Evolutionary conservation across 1,139 yeast genomes (phyloP).

Genomic region (Spencermartinsiella ligniputridi): DNA sequence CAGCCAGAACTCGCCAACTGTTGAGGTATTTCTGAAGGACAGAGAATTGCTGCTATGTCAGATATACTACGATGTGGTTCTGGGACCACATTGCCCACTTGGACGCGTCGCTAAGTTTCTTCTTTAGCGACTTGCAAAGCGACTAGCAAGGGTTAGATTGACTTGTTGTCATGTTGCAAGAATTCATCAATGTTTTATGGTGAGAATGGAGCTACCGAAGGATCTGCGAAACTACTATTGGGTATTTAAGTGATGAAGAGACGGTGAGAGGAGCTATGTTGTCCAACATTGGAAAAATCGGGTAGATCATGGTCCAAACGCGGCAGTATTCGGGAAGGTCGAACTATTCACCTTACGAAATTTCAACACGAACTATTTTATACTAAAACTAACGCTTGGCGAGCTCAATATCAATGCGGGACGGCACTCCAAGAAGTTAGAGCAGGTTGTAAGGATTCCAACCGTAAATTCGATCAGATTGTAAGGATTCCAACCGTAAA

Average conservation of each 20-base stretch:
- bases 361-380: too few relatives aligned
- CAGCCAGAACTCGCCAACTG: constrained; percentile 33
- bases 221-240: constrained; percentile 26
- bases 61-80: constrained; percentile 32
- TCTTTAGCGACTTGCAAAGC: constrained; percentile 28
- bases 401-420: too few relatives aligned
- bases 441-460: too few relatives aligned
- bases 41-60: constrained; percentile 30
- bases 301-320: too few relatives aligned
- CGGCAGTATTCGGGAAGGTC: too few relatives aligned
- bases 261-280: too few relatives aligned
- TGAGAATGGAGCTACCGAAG: constrained; percentile 24
- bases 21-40: constrained; percentile 32
- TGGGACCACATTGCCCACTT: constrained; percentile 34
- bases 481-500: too few relatives aligned
- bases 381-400: too few relatives aligned
- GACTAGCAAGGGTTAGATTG: constrained; percentile 18
- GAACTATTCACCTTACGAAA: too few relatives aligned
- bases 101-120: constrained; percentile 35
- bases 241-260: constrained; percentile 30
- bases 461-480: too few relatives aligned
- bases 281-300: too few relatives aligned
- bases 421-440: too few relatives aligned
- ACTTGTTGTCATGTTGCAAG: constrained; percentile 25
- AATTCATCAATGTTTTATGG: constrained; percentile 26